Percentiles rank a stretch among this genome's conserved stretches.
Evolutionary conservation across 139 green algal species (phyloP).

Genomic region (Chlamydomonas eustigma): DNA sequence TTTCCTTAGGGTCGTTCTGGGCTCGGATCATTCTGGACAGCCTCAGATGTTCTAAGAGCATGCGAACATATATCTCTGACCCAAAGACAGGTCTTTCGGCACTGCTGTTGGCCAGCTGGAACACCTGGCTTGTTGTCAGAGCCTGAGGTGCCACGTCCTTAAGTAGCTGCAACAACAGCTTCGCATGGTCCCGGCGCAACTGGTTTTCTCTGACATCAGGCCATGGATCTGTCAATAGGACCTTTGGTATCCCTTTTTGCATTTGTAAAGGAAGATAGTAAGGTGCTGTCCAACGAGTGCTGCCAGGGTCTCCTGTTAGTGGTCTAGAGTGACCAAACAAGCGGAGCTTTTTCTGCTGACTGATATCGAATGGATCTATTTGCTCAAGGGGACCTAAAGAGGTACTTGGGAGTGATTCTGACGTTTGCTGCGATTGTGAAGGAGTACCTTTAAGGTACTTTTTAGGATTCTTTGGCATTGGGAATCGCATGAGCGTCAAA

Average conservation of each 20-base stretch:
- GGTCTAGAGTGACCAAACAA: not conserved
- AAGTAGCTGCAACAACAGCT: not conserved
- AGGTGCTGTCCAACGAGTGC: constrained; percentile 4
- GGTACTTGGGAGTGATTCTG: not conserved
- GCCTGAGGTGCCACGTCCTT: not conserved
- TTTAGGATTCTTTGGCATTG: not conserved
- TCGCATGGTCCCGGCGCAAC: not conserved
- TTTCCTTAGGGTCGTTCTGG: constrained; percentile 11
- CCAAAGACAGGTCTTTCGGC: constrained; percentile 18
- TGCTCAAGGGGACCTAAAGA: not conserved
- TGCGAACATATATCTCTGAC: not conserved
- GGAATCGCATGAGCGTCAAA: constrained; percentile 9
- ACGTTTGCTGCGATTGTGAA: not conserved
- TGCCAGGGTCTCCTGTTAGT: constrained; percentile 7
- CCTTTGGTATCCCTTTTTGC: not conserved
- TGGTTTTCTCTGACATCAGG: not conserved
- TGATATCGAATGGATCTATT: not conserved
- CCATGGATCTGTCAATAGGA: constrained; percentile 14
- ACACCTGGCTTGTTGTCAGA: not conserved
- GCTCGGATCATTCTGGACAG: constrained; percentile 15
- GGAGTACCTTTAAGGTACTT: not conserved
- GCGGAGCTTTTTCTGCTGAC: not conserved
- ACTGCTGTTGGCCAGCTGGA: not conserved
- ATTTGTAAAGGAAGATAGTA: constrained; percentile 6
- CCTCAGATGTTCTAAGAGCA: constrained; percentile 28